phyloP scores from a whole-genome alignment of 805 yeast genomes.

The Schwanniomyces yamadae region DNA sequence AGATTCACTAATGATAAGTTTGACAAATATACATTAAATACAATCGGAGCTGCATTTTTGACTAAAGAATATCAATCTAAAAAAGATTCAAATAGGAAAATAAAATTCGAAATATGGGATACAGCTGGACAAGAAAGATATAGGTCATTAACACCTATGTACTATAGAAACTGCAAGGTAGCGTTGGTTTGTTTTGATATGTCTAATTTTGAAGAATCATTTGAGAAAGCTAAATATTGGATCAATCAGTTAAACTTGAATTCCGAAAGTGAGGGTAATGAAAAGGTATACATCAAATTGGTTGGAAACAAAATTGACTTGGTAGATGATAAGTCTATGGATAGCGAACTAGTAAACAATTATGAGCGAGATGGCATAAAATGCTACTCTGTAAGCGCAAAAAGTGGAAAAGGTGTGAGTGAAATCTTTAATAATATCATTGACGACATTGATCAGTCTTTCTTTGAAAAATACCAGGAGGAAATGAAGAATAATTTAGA shows the following conservation, averaged over 20 bases:
- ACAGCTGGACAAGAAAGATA: slow-evolving; percentile 86
- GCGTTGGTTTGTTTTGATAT: slow-evolving; percentile 90
- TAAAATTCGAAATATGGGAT: slow-evolving; percentile 81
- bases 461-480: slow-evolving; percentile 21
- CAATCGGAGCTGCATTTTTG: slow-evolving; percentile 98
- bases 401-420: slow-evolving; percentile 60
- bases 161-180: slow-evolving; percentile 64
- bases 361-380: slow-evolving; percentile 16
- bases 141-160: slow-evolving; percentile 78
- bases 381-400: slow-evolving; percentile 60
- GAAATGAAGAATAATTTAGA: slow-evolving; percentile 7
- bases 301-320: slow-evolving; percentile 88
- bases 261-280: slow-evolving; percentile 18
- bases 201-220: slow-evolving; percentile 44
- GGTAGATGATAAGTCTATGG: slow-evolving; percentile 17
- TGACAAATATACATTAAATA: slow-evolving; percentile 79
- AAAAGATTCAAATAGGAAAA: slow-evolving; percentile 27
- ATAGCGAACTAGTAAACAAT: slow-evolving; percentile 10
- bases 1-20: slow-evolving; percentile 72
- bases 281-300: slow-evolving; percentile 39
- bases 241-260: slow-evolving; percentile 63
- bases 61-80: slow-evolving; percentile 57
- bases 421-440: slow-evolving; percentile 33
- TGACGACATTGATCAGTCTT: slow-evolving; percentile 28
- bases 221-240: slow-evolving; percentile 84